These are phyloP conservation scores for Geotrichum reessii DNA, from an alignment of 1,139 yeast genomes.

Conservation along the genomic window DNA sequence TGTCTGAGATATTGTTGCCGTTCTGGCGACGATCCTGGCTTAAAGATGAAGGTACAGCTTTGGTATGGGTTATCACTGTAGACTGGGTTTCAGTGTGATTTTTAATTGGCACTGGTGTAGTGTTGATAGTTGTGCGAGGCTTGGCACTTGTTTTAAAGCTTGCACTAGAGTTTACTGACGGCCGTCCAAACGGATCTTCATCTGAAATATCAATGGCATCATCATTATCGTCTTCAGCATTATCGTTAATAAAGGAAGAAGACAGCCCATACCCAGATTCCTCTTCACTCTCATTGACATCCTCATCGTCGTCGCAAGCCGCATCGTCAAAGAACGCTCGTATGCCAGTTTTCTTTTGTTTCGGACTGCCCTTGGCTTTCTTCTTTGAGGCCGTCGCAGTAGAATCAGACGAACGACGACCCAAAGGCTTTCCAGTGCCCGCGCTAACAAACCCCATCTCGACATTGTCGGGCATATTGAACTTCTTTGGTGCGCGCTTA, in stretches of 20 bases:
- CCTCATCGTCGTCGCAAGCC: constrained; percentile 4
- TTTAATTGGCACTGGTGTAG: not conserved
- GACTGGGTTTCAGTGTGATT: not conserved
- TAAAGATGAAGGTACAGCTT: not conserved
- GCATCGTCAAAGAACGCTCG: not conserved
- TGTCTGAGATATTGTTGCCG: not conserved
- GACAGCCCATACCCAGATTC: not conserved
- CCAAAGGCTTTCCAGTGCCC: not conserved
- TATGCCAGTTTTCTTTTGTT: not conserved
- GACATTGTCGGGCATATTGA: constrained; percentile 77
- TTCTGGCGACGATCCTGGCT: not conserved
- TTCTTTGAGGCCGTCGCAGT: not conserved
- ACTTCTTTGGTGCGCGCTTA: constrained; percentile 30
- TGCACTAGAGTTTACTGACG: not conserved
- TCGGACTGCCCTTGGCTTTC: not conserved
- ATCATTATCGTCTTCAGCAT: not conserved
- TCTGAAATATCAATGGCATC: not conserved
- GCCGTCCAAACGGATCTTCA: not conserved
- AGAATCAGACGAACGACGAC: not conserved
- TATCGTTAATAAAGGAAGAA: not conserved
- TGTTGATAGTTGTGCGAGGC: not conserved
- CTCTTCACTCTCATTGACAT: not conserved
- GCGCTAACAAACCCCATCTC: constrained; percentile 64
- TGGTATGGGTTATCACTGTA: not conserved
- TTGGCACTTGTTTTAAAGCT: not conserved